Evolutionary conservation across 306 rosid species (phyloP).

Genomic region (Cucurbita pepo): DNA sequence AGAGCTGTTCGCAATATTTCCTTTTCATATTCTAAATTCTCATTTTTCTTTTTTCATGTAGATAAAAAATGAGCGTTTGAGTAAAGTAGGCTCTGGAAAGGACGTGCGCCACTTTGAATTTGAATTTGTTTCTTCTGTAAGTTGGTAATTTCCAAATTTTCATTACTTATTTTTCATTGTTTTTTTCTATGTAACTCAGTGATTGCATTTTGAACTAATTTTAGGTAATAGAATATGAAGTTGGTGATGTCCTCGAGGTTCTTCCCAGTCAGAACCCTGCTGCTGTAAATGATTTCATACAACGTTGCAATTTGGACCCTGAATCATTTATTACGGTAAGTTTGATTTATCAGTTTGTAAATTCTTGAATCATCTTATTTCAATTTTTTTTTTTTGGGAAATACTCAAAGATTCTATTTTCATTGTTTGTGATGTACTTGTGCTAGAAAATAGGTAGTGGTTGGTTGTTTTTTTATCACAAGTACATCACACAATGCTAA

Average conservation of each 20-base stretch:
- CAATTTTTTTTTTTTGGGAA: not conserved
- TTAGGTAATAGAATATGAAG: conserved; percentile 49
- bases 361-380: not conserved
- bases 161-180: not conserved
- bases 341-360: conserved; percentile 6
- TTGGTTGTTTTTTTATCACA: no score
- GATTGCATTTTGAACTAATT: conserved; percentile 5
- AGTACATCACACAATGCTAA: no score
- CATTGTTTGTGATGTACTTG: not conserved
- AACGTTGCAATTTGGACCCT: conserved; percentile 64
- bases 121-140: conserved; percentile 58
- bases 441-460: not conserved
- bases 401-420: not conserved
- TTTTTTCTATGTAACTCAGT: not conserved
- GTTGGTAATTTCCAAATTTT: conserved; percentile 15
- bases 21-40: not conserved
- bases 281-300: conserved; percentile 55
- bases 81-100: conserved; percentile 46
- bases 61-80: conserved; percentile 57
- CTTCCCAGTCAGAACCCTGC: conserved; percentile 67
- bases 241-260: conserved; percentile 66
- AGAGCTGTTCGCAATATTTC: not conserved
- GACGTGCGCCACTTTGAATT: conserved; percentile 80
- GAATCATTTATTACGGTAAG: conserved; percentile 59
- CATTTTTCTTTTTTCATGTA: conserved; percentile 15